Base-by-base conservation (phyloP, 2,329 filamentous ascomycete species). In the Fusarium albidum region DNA sequence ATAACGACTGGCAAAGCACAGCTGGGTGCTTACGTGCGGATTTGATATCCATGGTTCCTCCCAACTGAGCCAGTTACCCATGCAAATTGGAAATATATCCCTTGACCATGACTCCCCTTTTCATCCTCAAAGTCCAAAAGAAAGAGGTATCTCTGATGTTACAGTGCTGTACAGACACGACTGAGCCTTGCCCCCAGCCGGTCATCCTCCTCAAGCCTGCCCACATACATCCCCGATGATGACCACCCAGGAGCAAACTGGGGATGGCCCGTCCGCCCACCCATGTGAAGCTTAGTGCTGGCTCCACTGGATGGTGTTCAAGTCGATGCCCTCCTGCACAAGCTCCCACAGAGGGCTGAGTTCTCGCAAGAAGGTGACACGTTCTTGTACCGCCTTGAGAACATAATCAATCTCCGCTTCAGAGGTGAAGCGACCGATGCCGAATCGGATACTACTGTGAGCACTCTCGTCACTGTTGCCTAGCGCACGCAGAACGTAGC, bases 241-340 rank as follows among this genome's bases (percentile, higher is more conserved):
- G 18, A 11, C 11, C 14, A 5, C 14, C 41, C 34, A 35, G 17
- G 13, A 12, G 12, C 29, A 29, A 49, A 26, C 21, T 11, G 21
- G 28, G n/a, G 15, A 46, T 26, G 50, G 45, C 42, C 35, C 43
- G 39, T 58, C 26, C 33, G 39, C 55, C 26, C 33, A 34, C 25
- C 34, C 14, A 46, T 6, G 17, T 25, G 26, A 21, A 33, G 7
- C 54, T 83, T 80, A 98, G 75, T 99, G 95, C 79, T 97, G 93
- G 72, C 90, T 96, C 95, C 95, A 99, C 77, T 99, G 89, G 68
- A 99, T 99, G 35, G 92, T 96, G 76, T 96, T 91, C 64, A 99
- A 78, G 71, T 96, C 95, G 60, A 99, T 85, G 13, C 95, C 95
- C 74, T 99, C 95, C 77, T 99, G 95, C 11, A 99, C 95, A 61